Evolutionary conservation across 495 filamentous ascomycete species (phyloP).

Genomic region (Aspergillus nanangensis): DNA sequence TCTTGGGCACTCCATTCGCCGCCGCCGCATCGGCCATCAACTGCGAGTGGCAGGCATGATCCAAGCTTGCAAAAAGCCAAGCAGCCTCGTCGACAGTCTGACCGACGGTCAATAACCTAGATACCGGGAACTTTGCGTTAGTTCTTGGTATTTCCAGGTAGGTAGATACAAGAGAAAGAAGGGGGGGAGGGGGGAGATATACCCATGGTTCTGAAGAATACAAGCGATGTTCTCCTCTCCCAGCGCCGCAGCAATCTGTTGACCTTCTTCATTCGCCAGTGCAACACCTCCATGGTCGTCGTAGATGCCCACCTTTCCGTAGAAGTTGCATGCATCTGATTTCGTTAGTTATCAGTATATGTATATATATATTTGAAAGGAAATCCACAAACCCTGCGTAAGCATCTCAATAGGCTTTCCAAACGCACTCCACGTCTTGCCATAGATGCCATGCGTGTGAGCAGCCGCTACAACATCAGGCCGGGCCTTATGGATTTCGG

Average conservation of each 20-base stretch:
- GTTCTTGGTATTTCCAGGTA: conserved; percentile 1
- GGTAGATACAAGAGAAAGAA: neutral
- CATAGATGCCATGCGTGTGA: conserved; percentile 45
- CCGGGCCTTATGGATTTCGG: conserved; percentile 45
- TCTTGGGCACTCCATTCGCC: conserved; percentile 52
- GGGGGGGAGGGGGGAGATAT: too few relatives aligned
- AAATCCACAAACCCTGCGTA: conserved; percentile 33
- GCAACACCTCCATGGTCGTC: conserved; percentile 53
- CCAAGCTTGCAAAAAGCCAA: conserved; percentile 62
- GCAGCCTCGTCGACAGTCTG: conserved; percentile 62
- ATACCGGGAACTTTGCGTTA: neutral
- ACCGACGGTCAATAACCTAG: conserved; percentile 56
- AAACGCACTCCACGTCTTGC: conserved; percentile 45
- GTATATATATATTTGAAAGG: neutral
- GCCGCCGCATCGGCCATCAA: conserved; percentile 61
- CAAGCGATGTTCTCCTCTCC: conserved; percentile 58
- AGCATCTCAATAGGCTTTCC: conserved; percentile 46
- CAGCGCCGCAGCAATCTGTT: conserved; percentile 53
- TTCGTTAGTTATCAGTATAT: conserved; percentile 4
- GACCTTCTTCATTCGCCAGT: conserved; percentile 57
- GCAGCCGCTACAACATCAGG: conserved; percentile 48
- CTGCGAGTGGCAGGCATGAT: conserved; percentile 63
- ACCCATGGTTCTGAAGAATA: conserved; percentile 67
- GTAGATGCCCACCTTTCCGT: conserved; percentile 48
- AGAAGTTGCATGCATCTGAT: conserved; percentile 55